These are phyloP conservation scores for Globisporangium okanoganense DNA, from an alignment of 352 stramenopile genomes.

Conservation along the genomic window DNA sequence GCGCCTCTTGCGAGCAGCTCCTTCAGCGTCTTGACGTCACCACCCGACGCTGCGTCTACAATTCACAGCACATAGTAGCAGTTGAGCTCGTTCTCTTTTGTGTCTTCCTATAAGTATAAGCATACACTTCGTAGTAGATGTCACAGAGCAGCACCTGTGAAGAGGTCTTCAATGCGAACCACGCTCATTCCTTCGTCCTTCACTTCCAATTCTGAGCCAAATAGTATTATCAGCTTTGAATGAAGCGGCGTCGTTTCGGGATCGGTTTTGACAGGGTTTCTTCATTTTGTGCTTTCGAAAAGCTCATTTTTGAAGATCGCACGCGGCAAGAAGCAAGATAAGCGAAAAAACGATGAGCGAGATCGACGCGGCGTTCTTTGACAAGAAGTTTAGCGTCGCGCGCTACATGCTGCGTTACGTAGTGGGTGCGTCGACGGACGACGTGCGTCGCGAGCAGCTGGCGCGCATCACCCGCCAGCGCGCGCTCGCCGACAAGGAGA, in stretches of 20 bases:
- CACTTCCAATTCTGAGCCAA: neutral
- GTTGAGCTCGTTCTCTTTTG: neutral
- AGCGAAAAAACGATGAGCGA: slow-evolving; percentile 32
- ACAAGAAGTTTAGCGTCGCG: slow-evolving; percentile 80
- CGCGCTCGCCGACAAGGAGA: slow-evolving; percentile 68
- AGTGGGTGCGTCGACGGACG: slow-evolving; percentile 60
- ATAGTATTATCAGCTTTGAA: neutral
- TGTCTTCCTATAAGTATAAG: neutral
- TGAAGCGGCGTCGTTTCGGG: slow-evolving; percentile 14
- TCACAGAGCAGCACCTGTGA: slow-evolving; percentile 33
- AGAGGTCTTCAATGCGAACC: slow-evolving; percentile 57
- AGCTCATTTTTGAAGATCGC: neutral
- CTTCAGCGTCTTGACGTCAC: slow-evolving; percentile 29
- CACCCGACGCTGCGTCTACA: slow-evolving; percentile 40
- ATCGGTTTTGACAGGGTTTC: slow-evolving; percentile 13
- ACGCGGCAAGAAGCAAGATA: neutral
- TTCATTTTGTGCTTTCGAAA: no score
- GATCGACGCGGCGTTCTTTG: slow-evolving; percentile 77
- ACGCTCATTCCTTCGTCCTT: slow-evolving; percentile 30
- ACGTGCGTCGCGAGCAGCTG: slow-evolving; percentile 66
- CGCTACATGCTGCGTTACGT: slow-evolving; percentile 82
- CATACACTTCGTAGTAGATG: neutral
- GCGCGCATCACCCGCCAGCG: slow-evolving; percentile 55
- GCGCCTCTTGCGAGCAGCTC: slow-evolving; percentile 41
- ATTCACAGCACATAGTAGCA: neutral